Evolutionary conservation across 768 basidiomycete species (phyloP).

Genomic region (Hygrocybe coccinea): DNA sequence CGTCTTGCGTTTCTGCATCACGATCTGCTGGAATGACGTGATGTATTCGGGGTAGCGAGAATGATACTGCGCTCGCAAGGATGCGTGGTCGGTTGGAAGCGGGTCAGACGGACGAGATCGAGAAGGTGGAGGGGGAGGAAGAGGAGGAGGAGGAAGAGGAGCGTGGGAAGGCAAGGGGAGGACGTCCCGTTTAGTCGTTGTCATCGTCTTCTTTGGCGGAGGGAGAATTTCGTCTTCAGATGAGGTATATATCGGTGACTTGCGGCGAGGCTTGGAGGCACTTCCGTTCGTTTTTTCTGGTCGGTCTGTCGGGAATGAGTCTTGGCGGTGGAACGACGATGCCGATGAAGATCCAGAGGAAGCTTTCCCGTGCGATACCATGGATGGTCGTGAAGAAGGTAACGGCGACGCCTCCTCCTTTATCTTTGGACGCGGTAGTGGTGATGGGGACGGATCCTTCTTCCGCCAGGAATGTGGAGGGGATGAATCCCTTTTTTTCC

Average conservation of each 20-base stretch:
- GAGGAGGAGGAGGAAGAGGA: conserved; percentile 10
- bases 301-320: not conserved
- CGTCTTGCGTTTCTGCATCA: conserved; percentile 48
- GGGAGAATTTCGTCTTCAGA: conserved; percentile 56
- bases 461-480: conserved; percentile 10
- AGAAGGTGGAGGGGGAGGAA: conserved; percentile 22
- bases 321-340: conserved; percentile 10
- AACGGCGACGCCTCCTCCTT: conserved; percentile 37
- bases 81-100: conserved; percentile 45
- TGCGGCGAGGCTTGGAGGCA: conserved; percentile 41
- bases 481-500: not conserved
- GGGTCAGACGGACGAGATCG: conserved; percentile 30
- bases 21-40: conserved; percentile 40
- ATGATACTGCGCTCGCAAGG: conserved; percentile 51
- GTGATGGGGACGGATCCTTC: conserved; percentile 14
- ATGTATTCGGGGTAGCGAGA: conserved; percentile 50
- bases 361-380: conserved; percentile 12
- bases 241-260: conserved; percentile 61
- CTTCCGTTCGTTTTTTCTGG: conserved; percentile 13
- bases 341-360: conserved; percentile 17
- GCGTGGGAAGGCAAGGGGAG: too few species aligned
- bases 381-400: conserved; percentile 18
- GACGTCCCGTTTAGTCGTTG: conserved; percentile 17
- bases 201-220: conserved; percentile 23
- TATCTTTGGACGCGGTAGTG: conserved; percentile 29